Base-by-base conservation (phyloP, 306 rosid genomes). In the Ceratonia siliqua region DNA sequence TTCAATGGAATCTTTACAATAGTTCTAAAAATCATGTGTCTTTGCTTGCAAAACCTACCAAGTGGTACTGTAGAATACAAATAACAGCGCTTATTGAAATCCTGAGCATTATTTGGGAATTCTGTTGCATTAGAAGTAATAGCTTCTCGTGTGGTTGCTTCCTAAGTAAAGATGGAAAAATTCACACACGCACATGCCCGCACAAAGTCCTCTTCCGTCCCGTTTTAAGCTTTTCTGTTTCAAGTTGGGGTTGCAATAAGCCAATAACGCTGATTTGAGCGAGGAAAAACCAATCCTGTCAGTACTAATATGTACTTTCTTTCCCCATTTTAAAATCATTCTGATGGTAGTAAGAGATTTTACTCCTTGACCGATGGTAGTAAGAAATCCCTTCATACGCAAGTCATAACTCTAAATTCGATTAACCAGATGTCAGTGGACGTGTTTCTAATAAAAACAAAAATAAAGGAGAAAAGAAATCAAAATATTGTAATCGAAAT, bases 1-100 rank as follows among this genome's bases (percentile, higher is more conserved):
- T 77, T 74, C 42, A 35, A 4, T 68, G 65, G 62, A 45, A 27
- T 49, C 41, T 45, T 74, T 70, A 38, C 54, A 78, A 65, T 33
- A 58, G 73, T 46, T 74, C 17, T 49, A 62, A 54, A 64, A 33
- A 28, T 56, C 22, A 38, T 21, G 59, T 61, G 49, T 57, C 62
- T 49, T 73, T 71, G 42, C 73, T 48, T 41, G 62, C 49, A 41
- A 68, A 63, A 58, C 54, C 61, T 59, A 3, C 39, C 32, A 30
- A 27, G 42, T 71, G 62, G 25, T 52, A 55, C 73, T 55, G 79
- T 67, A 57, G 59, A 36, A 70, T 56, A 68, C 59, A 30, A 15
- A 73, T 59, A 25, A 33, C 59, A 25, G 36, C 20, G 21, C 38
- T 35, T 46, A 41, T 45, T 57, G 72, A 79, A 64, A 48, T 74